phyloP scores from a whole-genome alignment of 257 asterid species.

The Apocynum venetum region DNA sequence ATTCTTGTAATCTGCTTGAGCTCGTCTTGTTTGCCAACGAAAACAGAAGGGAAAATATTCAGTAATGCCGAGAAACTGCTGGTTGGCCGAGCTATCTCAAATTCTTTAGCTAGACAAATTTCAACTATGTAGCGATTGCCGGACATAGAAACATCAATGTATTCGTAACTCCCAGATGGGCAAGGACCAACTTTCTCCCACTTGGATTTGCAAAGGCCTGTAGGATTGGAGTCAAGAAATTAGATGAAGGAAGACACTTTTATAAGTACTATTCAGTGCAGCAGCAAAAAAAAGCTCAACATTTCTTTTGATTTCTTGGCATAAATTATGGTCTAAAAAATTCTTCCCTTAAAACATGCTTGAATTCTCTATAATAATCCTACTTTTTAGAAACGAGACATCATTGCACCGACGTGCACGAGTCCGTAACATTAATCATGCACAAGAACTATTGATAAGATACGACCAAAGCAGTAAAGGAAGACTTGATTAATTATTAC shows the following conservation, averaged over 20 bases:
- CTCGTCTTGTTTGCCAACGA: conserved; percentile 43
- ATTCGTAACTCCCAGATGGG: conserved; percentile 62
- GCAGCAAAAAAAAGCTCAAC: not conserved
- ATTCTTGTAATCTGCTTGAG: conserved; percentile 45
- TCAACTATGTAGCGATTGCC: conserved; percentile 56
- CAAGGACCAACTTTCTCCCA: conserved; percentile 56
- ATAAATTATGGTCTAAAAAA: no score
- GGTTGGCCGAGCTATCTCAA: conserved; percentile 65
- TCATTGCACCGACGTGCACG: no score
- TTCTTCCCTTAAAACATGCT: no score
- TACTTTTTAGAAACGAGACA: no score
- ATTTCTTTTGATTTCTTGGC: not conserved
- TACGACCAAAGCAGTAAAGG: not conserved
- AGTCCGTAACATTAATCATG: no score
- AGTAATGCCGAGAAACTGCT: conserved; percentile 39
- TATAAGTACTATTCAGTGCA: not conserved
- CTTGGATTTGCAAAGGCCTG: conserved; percentile 83
- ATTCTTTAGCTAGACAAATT: conserved; percentile 47
- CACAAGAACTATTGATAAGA: no score
- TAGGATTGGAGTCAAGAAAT: not conserved
- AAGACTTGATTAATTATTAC: conserved; percentile 11
- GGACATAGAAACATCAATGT: conserved; percentile 43
- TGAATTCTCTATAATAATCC: no score
- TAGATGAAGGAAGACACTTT: not conserved
- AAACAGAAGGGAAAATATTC: conserved; percentile 37